These are phyloP conservation scores for Kodamaea laetipori DNA, from an alignment of 805 yeast genomes.

Conservation along the genomic window DNA sequence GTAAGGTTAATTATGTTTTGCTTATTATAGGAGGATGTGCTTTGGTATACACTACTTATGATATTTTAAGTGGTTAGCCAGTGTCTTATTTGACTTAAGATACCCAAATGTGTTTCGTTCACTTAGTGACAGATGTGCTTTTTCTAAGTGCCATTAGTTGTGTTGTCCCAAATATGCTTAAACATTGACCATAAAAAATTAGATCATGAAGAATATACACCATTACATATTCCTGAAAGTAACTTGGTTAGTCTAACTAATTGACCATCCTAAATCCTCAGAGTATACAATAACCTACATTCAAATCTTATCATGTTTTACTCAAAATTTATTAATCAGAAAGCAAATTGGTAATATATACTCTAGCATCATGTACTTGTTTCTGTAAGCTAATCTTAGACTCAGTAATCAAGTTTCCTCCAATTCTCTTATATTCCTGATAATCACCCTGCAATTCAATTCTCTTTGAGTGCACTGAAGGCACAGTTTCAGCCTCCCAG, in stretches of 20 bases:
- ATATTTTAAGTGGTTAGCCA: slow-evolving; percentile 41
- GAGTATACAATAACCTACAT: no score
- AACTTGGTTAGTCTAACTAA: no score
- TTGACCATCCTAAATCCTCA: no score
- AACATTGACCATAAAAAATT: no score
- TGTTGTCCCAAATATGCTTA: no score
- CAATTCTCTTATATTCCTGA: slow-evolving; percentile 11
- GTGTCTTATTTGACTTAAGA: no score
- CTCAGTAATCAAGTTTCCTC: slow-evolving; percentile 14
- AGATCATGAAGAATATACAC: no score
- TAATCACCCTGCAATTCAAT: slow-evolving; percentile 16
- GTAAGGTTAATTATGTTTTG: slow-evolving; percentile 49
- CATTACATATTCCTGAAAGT: no score
- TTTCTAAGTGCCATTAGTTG: no score
- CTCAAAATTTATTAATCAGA: slow-evolving; percentile 3
- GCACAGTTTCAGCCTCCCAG: slow-evolving; percentile 32
- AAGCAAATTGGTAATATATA: slow-evolving; percentile 17
- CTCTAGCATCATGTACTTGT: slow-evolving; percentile 31
- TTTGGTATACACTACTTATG: slow-evolving; percentile 68
- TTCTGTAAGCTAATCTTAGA: slow-evolving; percentile 21
- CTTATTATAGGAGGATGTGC: slow-evolving; percentile 59
- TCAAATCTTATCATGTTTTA: neutral
- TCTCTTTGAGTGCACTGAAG: slow-evolving; percentile 34
- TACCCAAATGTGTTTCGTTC: no score
- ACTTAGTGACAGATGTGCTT: no score